Evolutionary conservation across 2,329 filamentous ascomycete species (phyloP).

Genomic region (Microdochium nivale): DNA sequence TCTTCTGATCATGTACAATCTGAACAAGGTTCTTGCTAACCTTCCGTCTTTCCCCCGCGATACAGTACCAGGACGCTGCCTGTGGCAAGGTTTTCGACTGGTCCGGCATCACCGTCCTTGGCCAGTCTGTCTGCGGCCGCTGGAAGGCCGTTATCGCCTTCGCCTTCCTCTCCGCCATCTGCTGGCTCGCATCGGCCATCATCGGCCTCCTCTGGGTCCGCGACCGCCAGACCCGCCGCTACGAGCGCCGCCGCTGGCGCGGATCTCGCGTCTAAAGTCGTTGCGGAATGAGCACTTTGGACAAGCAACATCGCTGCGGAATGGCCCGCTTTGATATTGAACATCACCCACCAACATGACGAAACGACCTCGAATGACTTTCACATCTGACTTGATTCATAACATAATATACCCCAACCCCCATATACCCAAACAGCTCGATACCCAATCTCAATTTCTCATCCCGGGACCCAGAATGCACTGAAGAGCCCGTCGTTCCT

Average conservation of each 20-base stretch:
- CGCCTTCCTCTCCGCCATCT: slow-evolving; percentile 59
- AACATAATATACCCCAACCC: no score
- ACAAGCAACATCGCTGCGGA: background rate
- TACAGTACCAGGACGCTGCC: slow-evolving; percentile 30
- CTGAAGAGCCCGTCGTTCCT: no score
- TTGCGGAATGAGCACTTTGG: background rate
- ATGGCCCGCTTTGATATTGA: no score
- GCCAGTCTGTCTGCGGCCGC: slow-evolving; percentile 49
- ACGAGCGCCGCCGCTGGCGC: slow-evolving; percentile 19
- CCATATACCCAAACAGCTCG: no score
- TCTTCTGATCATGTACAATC: no score
- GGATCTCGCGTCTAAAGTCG: slow-evolving; percentile 16
- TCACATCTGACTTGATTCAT: no score
- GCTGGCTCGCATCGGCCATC: slow-evolving; percentile 59
- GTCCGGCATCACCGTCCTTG: slow-evolving; percentile 39
- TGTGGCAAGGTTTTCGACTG: slow-evolving; percentile 55
- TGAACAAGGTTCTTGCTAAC: no score
- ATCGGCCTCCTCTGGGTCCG: slow-evolving; percentile 48
- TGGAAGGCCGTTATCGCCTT: slow-evolving; percentile 68
- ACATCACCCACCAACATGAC: no score
- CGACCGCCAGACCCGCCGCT: slow-evolving; percentile 24
- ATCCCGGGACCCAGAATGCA: no score
- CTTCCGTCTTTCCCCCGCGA: slow-evolving; percentile 1
- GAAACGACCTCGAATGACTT: no score
- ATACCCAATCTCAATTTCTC: no score